These are phyloP conservation scores for Quercus ilex DNA, from an alignment of 306 rosid genomes.

Conservation along the genomic window DNA sequence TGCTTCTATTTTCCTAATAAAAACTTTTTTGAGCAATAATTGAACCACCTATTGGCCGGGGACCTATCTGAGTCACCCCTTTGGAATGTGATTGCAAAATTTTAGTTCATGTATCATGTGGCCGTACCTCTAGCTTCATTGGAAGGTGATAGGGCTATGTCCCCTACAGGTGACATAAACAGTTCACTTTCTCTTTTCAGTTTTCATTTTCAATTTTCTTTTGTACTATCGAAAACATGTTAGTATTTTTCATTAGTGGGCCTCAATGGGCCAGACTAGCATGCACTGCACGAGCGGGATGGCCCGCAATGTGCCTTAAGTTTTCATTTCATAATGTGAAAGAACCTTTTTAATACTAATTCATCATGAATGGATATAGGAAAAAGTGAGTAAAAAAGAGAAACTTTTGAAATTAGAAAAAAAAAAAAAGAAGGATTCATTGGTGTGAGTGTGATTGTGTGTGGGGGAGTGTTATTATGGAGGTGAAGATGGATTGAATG, in stretches of 20 bases:
- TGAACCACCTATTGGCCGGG: slow-evolving; percentile 38
- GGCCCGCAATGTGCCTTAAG: slow-evolving; percentile 44
- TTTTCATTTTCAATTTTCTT: neutral
- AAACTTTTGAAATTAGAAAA: neutral
- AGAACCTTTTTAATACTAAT: slow-evolving; percentile 33
- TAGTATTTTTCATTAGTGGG: neutral
- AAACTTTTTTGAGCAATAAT: slow-evolving; percentile 32
- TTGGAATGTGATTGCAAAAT: slow-evolving; percentile 1
- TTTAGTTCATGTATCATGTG: slow-evolving; percentile 5
- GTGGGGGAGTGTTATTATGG: slow-evolving; percentile 34
- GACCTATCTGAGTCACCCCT: slow-evolving; percentile 40
- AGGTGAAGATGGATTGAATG: slow-evolving; percentile 52
- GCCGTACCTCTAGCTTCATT: slow-evolving; percentile 5
- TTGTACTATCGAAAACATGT: neutral
- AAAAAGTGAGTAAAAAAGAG: neutral
- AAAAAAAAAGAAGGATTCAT: neutral
- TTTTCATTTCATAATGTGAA: slow-evolving; percentile 16
- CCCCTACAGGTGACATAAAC: neutral
- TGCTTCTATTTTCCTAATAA: slow-evolving; percentile 17
- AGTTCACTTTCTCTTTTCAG: neutral
- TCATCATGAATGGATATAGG: slow-evolving; percentile 22
- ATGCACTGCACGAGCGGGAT: slow-evolving; percentile 79
- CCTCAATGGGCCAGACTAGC: slow-evolving; percentile 48
- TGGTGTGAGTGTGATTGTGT: slow-evolving; percentile 25
- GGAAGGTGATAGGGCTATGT: slow-evolving; percentile 14